Percentiles rank a stretch among this genome's conserved stretches.
Conservation (phyloP, 2,329 filamentous ascomycete species). For the Diaporthe sp. region DNA sequence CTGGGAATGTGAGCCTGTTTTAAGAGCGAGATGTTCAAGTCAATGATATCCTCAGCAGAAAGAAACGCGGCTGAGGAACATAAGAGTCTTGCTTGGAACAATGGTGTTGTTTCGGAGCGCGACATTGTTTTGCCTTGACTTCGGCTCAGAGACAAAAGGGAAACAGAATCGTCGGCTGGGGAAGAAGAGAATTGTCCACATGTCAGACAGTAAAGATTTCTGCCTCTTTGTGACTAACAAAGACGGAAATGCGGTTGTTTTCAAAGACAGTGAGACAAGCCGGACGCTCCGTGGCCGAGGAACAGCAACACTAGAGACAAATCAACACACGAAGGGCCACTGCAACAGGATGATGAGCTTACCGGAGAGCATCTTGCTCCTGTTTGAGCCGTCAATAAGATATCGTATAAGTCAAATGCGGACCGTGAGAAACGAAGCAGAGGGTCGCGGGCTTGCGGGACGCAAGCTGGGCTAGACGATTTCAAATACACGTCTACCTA, state of each 20-base stretch:
- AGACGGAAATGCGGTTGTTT: neutral
- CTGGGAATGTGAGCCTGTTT: neutral
- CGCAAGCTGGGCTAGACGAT: conserved; percentile 34
- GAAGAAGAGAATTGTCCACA: neutral
- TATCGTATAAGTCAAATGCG: neutral
- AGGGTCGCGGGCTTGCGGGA: neutral
- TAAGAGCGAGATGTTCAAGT: neutral
- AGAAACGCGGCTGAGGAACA: neutral
- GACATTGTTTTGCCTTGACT: conserved; percentile 3
- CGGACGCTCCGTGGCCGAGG: neutral
- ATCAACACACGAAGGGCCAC: neutral
- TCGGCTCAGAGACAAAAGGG: neutral
- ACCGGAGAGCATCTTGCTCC: too few species aligned
- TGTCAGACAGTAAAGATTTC: neutral
- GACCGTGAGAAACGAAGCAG: neutral
- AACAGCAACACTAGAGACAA: neutral
- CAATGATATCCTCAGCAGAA: neutral
- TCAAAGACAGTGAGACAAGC: conserved; percentile 3
- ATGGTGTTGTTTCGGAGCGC: conserved; percentile 5
- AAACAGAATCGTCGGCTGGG: neutral
- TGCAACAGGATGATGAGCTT: too few species aligned
- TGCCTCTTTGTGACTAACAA: neutral
- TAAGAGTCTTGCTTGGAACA: neutral
- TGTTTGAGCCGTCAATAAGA: neutral
- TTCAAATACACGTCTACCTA: conserved; percentile 36